Conservation (phyloP, 345 rosid genomes). For the Populus alba region DNA sequence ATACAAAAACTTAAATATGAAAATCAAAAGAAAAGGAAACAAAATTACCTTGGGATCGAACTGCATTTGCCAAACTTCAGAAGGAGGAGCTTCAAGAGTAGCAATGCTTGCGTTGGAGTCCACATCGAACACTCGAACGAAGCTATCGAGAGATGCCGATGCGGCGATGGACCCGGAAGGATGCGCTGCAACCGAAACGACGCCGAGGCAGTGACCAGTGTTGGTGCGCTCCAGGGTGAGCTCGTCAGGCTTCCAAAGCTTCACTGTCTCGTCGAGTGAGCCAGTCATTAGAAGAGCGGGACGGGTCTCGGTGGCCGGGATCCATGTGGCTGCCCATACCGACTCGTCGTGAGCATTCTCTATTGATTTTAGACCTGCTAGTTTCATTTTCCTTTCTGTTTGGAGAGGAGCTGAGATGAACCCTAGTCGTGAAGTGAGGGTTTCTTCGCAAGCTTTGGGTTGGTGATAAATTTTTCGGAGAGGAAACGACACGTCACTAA, state of each 20-base stretch:
- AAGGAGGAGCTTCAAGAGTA: slow-evolving; percentile 89
- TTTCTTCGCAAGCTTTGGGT: neutral
- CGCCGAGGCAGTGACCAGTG: slow-evolving; percentile 91
- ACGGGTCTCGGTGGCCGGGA: slow-evolving; percentile 65
- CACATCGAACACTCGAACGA: slow-evolving; percentile 89
- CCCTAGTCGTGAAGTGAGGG: neutral
- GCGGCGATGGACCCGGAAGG: slow-evolving; percentile 94
- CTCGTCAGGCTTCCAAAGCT: slow-evolving; percentile 81
- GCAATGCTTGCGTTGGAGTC: slow-evolving; percentile 90
- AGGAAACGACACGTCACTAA: too few species aligned
- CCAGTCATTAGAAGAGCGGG: slow-evolving; percentile 78
- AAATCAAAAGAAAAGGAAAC: neutral
- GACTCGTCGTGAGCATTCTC: slow-evolving; percentile 90
- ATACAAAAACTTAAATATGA: neutral
- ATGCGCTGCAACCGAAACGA: slow-evolving; percentile 90
- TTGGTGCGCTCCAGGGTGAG: slow-evolving; percentile 71
- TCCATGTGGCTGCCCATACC: slow-evolving; percentile 93
- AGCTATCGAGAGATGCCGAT: slow-evolving; percentile 92
- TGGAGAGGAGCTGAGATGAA: neutral
- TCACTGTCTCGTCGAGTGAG: slow-evolving; percentile 90
- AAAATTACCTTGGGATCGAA: slow-evolving; percentile 73
- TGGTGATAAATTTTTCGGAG: too few species aligned
- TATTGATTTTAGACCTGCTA: slow-evolving; percentile 74
- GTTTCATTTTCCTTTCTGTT: slow-evolving; percentile 48
- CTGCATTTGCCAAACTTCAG: slow-evolving; percentile 97